Evolutionary conservation across 164 flowering plant species (phyloP), one percentile per base, ranked within the genome.

Genomic region (Warburgia ugandensis): DNA sequence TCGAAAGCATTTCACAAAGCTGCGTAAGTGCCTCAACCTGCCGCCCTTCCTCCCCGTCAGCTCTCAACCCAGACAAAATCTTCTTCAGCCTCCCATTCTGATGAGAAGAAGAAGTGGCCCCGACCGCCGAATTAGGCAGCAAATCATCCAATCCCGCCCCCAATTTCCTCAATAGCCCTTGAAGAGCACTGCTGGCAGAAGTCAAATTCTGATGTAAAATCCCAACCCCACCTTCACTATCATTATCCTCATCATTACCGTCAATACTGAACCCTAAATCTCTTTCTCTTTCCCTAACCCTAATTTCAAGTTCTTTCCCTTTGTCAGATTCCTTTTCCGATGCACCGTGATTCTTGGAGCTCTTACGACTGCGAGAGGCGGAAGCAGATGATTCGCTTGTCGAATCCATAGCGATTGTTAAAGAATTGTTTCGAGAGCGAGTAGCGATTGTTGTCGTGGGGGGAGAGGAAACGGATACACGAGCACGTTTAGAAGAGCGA

Each of bases 71-170:
- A 16, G 92, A 67, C 13, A 94, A 55, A 23, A 94, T 82, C 81
- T 94, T 94, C 76, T 94, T 89, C 33, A 94, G 64, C 64, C 96
- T 61, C 21, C 96, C 96, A 29, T 72, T 86, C 71, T 84, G 94
- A 29, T 86, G 96, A 4, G 99, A 94, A 0, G 84, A 68, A 0
- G 88, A 70, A 0, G 78, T 80, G 0, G 94, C 76, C 1, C 71
- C 81, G 43, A 78, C 64, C 0, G 68, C 86, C 0, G 92, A 73
- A 0, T 95, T 77, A 0, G 94, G 99, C 17, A 89, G 69, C 45
- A 92, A 54, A 65, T 94, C 99, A 57, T 94, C 99, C 43, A 94
- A 55, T 17, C 99, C 99, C 0, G 96, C 96, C 4, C 99, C 99
- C 1, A 94, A 73, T 57, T 86, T 94, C 56, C 95, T 48, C 3